These are phyloP conservation scores for Cochlearia excelsa DNA, from an alignment of 345 rosid genomes.

Conservation along the genomic window DNA sequence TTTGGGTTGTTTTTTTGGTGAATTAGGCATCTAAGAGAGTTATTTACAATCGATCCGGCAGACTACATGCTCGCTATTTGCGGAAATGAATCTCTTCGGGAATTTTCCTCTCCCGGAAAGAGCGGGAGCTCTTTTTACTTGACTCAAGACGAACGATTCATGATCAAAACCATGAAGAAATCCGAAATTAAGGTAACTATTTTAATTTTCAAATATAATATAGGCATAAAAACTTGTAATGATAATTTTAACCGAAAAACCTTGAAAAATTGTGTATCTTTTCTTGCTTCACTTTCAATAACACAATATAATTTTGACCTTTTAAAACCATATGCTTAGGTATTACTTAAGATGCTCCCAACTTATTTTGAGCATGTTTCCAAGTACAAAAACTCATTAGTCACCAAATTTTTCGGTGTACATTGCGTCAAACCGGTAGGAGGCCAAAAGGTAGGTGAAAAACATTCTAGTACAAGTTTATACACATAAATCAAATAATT, in stretches of 20 bases:
- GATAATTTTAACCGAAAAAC: too few relatives aligned
- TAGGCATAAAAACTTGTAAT: too few relatives aligned
- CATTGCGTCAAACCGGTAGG: constrained; percentile 67
- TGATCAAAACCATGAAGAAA: constrained; percentile 76
- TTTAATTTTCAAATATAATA: constrained; percentile 2
- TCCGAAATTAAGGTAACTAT: constrained; percentile 60
- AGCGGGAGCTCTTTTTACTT: constrained; percentile 72
- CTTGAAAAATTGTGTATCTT: background rate
- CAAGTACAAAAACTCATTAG: constrained; percentile 57
- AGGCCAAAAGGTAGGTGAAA: constrained; percentile 54
- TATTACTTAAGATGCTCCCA: constrained; percentile 60
- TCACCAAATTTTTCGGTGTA: constrained; percentile 70
- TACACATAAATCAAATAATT: background rate
- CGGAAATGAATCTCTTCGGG: constrained; percentile 67
- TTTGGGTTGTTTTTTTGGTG: constrained; percentile 18
- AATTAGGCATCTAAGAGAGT: constrained; percentile 58
- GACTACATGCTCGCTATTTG: constrained; percentile 73
- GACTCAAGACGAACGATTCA: constrained; percentile 64
- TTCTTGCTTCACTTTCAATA: background rate
- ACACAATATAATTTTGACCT: constrained; percentile 1
- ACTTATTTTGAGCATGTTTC: constrained; percentile 63
- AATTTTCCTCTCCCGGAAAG: constrained; percentile 74
- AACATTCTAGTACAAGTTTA: background rate
- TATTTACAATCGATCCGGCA: constrained; percentile 58
- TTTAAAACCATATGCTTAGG: constrained; percentile 41